Percentiles rank a stretch among this genome's conserved stretches.
Conservation (phyloP, 305 asterid genomes). For the Salvia sclarea region DNA sequence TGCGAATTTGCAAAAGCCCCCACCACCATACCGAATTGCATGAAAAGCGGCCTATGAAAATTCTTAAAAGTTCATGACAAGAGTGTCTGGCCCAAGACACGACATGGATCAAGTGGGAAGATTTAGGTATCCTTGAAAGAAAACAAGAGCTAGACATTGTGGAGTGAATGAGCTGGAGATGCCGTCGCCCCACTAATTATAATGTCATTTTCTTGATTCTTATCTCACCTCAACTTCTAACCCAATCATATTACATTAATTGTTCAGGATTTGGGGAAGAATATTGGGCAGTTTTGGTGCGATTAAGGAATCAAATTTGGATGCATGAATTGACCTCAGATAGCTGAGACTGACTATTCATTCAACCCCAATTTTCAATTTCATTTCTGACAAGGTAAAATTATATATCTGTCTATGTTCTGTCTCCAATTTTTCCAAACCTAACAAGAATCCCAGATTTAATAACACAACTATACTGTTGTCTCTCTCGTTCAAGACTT, state of each 20-base stretch:
- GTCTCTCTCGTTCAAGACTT: neutral
- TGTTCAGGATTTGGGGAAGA: neutral
- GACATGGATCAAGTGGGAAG: neutral
- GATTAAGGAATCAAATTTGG: constrained; percentile 21
- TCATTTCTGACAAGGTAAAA: constrained; percentile 22
- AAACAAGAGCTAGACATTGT: constrained; percentile 17
- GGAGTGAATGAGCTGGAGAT: constrained; percentile 32
- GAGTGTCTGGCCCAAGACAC: too few relatives aligned
- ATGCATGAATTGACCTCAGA: constrained; percentile 30
- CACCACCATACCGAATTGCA: too few relatives aligned
- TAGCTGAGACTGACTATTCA: constrained; percentile 19
- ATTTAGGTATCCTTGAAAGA: constrained; percentile 23
- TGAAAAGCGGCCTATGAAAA: too few relatives aligned
- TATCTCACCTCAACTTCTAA: neutral
- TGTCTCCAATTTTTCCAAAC: neutral
- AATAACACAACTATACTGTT: constrained; percentile 16
- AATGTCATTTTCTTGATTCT: constrained; percentile 20
- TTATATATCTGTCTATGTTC: constrained; percentile 12
- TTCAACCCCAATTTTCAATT: constrained; percentile 21
- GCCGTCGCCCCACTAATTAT: constrained; percentile 5
- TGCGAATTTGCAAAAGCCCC: too few relatives aligned
- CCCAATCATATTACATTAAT: constrained; percentile 27
- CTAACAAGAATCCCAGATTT: neutral
- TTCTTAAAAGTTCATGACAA: neutral
- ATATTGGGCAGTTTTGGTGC: constrained; percentile 24